phyloP scores from a whole-genome alignment of 805 yeast species.

The Grigorovia humatica region DNA sequence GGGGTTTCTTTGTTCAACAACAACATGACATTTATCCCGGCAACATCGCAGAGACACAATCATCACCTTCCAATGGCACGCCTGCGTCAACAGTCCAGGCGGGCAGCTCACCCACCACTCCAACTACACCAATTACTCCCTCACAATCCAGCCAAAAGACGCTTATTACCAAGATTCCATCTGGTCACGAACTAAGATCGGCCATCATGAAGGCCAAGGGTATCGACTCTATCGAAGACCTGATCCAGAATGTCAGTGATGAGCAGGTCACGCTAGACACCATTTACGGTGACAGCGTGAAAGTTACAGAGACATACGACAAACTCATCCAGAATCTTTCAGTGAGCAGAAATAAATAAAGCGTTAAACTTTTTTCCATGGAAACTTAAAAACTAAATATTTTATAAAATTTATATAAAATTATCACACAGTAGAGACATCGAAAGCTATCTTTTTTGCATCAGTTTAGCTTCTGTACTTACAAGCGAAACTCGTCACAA shows the following conservation, averaged over 20 bases:
- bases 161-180: conserved; percentile 29
- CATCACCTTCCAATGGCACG: neutral
- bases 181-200: conserved; percentile 38
- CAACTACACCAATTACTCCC: conserved; percentile 1
- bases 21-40: conserved; percentile 35
- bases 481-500: no score
- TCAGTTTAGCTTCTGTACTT: no score
- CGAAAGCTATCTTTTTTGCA: no score
- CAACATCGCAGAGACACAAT: neutral
- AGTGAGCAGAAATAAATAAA: conserved; percentile 8
- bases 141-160: conserved; percentile 2
- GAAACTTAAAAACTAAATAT: no score
- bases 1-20: conserved; percentile 73
- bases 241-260: conserved; percentile 54
- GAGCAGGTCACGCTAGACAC: conserved; percentile 42
- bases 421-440: neutral
- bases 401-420: neutral
- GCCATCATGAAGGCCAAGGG: conserved; percentile 67
- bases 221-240: conserved; percentile 55
- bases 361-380: neutral
- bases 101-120: neutral
- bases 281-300: conserved; percentile 31
- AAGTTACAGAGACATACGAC: conserved; percentile 49
- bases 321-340: conserved; percentile 59
- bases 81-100: neutral